Evolutionary conservation across 2,329 filamentous ascomycete genomes (phyloP).

Genomic region (Neodidymelliopsis sp.): DNA sequence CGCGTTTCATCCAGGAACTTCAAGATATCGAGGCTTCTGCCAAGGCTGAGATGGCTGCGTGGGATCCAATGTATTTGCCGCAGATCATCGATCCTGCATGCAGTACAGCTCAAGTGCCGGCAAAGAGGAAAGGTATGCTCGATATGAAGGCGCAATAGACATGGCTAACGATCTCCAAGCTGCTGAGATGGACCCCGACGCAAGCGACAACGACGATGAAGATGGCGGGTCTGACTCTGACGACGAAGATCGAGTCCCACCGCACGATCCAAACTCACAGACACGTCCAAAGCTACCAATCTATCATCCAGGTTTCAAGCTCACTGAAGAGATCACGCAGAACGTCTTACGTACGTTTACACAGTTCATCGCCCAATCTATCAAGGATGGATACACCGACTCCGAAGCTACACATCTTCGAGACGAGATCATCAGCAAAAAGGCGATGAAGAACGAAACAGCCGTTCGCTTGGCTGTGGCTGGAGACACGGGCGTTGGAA

Average conservation of each 20-base stretch:
- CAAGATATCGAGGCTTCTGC: not conserved
- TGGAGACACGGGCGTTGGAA: constrained; percentile 29
- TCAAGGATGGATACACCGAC: not conserved
- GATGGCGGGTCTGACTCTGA: constrained; percentile 1
- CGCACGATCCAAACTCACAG: constrained; percentile 19
- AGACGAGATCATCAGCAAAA: constrained; percentile 1
- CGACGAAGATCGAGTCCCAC: constrained; percentile 1
- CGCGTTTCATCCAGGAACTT: not conserved
- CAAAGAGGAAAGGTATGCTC: not conserved
- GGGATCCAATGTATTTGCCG: not conserved
- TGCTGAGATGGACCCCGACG: not conserved
- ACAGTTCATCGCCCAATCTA: constrained; percentile 1
- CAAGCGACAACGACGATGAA: constrained; percentile 5
- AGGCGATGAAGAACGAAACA: constrained; percentile 2
- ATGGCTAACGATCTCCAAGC: not conserved
- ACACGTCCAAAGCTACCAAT: constrained; percentile 20
- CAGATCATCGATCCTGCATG: not conserved
- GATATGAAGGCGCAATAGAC: not conserved
- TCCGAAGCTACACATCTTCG: constrained; percentile 14
- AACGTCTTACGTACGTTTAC: constrained; percentile 5
- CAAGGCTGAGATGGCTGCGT: not conserved
- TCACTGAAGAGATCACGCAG: not conserved
- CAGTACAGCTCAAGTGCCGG: no score
- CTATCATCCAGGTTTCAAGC: constrained; percentile 25
- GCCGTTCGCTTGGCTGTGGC: constrained; percentile 17